Percentiles rank a stretch among this genome's conserved stretches.
phyloP scores from a whole-genome alignment of 2,329 filamentous ascomycete species.

The Paraphoma chrysanthemicola region DNA sequence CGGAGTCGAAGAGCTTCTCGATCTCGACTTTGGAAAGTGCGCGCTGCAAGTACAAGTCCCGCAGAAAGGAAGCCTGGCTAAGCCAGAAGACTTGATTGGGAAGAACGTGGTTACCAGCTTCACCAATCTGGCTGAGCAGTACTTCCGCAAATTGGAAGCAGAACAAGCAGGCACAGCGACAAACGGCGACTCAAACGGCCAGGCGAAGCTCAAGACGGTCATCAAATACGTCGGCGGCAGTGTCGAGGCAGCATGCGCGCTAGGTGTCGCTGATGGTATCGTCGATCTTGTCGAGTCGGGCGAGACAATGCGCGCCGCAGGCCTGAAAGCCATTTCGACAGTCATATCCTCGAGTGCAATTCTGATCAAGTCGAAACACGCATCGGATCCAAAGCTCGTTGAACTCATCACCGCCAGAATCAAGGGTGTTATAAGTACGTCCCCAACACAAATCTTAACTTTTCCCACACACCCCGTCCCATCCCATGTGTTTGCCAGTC shows the following conservation, averaged over 20 bases:
- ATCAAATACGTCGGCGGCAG: conserved; percentile 95
- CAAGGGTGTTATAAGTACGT: conserved; percentile 81
- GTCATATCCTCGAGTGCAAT: conserved; percentile 88
- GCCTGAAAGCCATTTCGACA: conserved; percentile 91
- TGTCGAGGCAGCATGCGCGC: conserved; percentile 93
- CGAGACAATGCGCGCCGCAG: conserved; percentile 96
- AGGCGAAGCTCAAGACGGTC: conserved; percentile 76
- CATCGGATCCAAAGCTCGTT: conserved; percentile 80
- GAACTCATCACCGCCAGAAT: conserved; percentile 87
- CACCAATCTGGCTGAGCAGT: conserved; percentile 79
- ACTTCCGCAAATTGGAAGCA: conserved; percentile 80
- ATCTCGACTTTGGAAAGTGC: conserved; percentile 89
- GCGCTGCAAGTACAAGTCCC: conserved; percentile 97
- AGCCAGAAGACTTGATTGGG: conserved; percentile 80
- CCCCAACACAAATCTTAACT: no score
- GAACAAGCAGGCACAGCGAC: conserved; percentile 45
- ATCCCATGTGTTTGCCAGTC: no score
- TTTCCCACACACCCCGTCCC: no score
- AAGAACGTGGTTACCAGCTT: conserved; percentile 97
- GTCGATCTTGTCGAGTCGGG: conserved; percentile 98
- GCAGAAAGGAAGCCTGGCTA: conserved; percentile 75
- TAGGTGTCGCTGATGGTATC: conserved; percentile 95
- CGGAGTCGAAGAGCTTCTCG: conserved; percentile 83
- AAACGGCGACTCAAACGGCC: conserved; percentile 44
- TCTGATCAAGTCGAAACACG: conserved; percentile 86